Conservation (phyloP, 2,329 filamentous ascomycete genomes). For the Diaporthe eres region DNA sequence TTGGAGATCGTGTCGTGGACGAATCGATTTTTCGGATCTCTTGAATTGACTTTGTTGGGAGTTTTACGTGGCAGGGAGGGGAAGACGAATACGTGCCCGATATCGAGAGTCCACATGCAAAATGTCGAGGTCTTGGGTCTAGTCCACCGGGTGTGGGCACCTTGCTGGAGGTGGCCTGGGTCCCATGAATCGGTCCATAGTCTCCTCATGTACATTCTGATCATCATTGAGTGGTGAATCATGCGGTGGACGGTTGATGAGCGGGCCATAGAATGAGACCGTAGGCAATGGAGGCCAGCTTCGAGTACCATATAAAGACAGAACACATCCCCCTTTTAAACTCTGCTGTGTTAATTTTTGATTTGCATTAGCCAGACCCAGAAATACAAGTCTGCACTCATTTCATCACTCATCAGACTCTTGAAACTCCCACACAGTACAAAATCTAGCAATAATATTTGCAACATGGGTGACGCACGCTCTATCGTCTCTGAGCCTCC, state of each 20-base stretch:
- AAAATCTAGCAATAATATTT: not conserved
- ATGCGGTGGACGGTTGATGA: not conserved
- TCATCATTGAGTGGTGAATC: not conserved
- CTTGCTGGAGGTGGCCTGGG: constrained; percentile 2
- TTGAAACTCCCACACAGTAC: not conserved
- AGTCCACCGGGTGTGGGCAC: not conserved
- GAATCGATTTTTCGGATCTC: constrained; percentile 4
- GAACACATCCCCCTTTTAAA: not conserved
- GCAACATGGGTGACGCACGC: constrained; percentile 42
- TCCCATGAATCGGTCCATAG: not conserved
- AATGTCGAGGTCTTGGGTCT: not conserved
- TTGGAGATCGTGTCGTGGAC: constrained; percentile 10
- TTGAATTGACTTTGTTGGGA: constrained; percentile 29
- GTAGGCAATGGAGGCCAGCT: too few species aligned
- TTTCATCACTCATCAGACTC: not conserved
- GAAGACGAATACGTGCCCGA: not conserved
- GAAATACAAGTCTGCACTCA: not conserved
- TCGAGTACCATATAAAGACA: constrained; percentile 16
- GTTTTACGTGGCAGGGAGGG: constrained; percentile 17
- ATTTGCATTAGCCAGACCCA: not conserved
- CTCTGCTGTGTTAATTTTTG: not conserved
- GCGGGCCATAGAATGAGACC: not conserved
- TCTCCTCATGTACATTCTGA: not conserved
- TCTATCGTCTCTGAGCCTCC: constrained; percentile 33
- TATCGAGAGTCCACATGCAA: not conserved